phyloP scores from a whole-genome alignment of 495 filamentous ascomycete genomes.

The Parathielavia hyrcaniae region DNA sequence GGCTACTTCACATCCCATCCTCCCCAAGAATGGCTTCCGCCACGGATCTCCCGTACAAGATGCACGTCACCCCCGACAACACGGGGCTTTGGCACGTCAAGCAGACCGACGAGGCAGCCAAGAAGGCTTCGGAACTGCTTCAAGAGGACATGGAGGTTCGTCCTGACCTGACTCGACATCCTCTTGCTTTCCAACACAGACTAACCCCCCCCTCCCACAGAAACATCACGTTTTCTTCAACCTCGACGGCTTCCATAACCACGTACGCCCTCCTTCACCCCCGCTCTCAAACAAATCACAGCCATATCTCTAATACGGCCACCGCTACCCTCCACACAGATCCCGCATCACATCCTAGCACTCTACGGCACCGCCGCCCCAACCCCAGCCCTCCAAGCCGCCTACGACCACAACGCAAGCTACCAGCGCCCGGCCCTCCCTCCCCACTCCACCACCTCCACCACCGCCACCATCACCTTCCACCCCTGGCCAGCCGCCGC shows the following conservation, averaged over 20 bases:
- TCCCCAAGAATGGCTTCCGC: slow-evolving; percentile 52
- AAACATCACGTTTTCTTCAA: slow-evolving; percentile 77
- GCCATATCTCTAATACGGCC: slow-evolving; percentile 27
- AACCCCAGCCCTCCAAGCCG: slow-evolving; percentile 47
- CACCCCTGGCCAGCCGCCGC: slow-evolving; percentile 34
- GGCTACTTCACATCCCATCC: neutral
- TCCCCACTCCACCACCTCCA: slow-evolving; percentile 38
- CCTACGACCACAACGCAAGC: slow-evolving; percentile 51
- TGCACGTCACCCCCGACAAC: slow-evolving; percentile 52
- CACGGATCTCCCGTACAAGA: slow-evolving; percentile 41
- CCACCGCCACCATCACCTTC: slow-evolving; percentile 24
- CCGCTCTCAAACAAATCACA: neutral
- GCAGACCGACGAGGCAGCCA: slow-evolving; percentile 53
- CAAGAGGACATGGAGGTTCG: slow-evolving; percentile 62
- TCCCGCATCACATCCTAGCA: slow-evolving; percentile 68
- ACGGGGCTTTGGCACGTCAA: slow-evolving; percentile 51
- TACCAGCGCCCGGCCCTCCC: slow-evolving; percentile 54
- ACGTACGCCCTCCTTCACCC: slow-evolving; percentile 35
- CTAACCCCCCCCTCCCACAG: slow-evolving; percentile 17
- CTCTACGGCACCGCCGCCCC: slow-evolving; percentile 68
- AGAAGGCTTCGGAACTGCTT: slow-evolving; percentile 56
- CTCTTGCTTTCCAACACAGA: neutral
- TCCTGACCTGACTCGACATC: neutral
- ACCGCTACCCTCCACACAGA: slow-evolving; percentile 46
- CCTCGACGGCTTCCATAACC: slow-evolving; percentile 59